Evolutionary conservation across 495 filamentous ascomycete species (phyloP), one percentile per base, ranked within the genome.

Genomic region (Talaromyces adpressus): DNA sequence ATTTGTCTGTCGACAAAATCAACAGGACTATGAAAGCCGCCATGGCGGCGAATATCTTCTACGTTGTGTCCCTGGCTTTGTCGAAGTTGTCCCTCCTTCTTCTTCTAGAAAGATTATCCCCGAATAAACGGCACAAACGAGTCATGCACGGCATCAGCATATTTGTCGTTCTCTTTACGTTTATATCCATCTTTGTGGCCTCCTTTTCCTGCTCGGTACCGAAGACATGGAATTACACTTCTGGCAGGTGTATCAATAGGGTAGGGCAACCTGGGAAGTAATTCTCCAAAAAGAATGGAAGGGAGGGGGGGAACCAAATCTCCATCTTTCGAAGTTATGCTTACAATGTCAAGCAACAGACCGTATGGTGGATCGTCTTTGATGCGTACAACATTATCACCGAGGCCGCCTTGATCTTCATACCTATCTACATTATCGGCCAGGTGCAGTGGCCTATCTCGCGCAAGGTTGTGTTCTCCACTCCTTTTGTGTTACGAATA

Each of bases 391-490:
- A 27, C 20, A 54, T 54, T 16, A 54, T 27, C 20, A 54, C 52
- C 20, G 20, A 54, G 22, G 52, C 52, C 22, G 20, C 20, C 52
- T 54, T 54, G 52, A 54, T 54, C 20, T 54, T 54, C 52, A 54
- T 54, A 11, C 52, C 52, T 54, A 54, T 54, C 52, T 54, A 54
- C 52, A 14, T 54, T 54, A 54, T 54, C 52, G 20, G 52, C 52
- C 52, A n/a, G 52, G 20, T 54, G 18, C 52, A 54, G 52, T 54
- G 52, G 52, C 52, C 52, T 54, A 54, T 54, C 52, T 54, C 52
- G 27, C 52, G 12, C 20, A 54, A 54, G 52, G 52, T 54, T 54
- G 52, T 54, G 20, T 14, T 54, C 20, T 54, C 52, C 52, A 54
- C 52, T 27, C 52, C 52, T 54, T 54, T 54, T 16, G 20, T 27